phyloP scores from a whole-genome alignment of 306 rosid genomes.

The Vigna hirtella region DNA sequence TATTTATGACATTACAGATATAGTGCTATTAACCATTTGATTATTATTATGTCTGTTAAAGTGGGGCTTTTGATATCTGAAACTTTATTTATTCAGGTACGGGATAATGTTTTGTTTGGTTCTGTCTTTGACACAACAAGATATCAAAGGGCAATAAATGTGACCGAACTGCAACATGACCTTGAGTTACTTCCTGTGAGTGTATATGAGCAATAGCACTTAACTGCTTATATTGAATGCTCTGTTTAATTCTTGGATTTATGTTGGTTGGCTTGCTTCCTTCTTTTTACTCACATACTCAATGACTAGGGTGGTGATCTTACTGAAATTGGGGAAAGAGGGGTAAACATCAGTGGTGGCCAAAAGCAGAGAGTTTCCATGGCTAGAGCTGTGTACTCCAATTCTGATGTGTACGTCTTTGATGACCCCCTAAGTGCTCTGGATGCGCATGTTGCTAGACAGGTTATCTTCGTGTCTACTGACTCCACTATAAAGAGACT shows the following conservation, averaged over 20 bases:
- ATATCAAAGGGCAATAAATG: constrained; percentile 79
- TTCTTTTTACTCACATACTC: constrained; percentile 37
- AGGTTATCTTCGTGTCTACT: constrained; percentile 62
- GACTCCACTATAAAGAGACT: constrained; percentile 16
- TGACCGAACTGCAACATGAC: constrained; percentile 81
- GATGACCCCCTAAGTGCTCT: constrained; percentile 98
- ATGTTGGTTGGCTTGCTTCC: constrained; percentile 30
- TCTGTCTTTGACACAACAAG: constrained; percentile 66
- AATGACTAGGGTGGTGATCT: constrained; percentile 76
- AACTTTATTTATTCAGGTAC: constrained; percentile 62
- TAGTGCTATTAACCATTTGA: constrained; percentile 3
- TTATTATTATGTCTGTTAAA: constrained; percentile 5
- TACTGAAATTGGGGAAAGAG: constrained; percentile 98
- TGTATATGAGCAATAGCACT: constrained; percentile 36
- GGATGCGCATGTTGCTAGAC: constrained; percentile 90
- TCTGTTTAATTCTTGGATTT: constrained; percentile 9
- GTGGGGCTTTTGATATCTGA: constrained; percentile 8
- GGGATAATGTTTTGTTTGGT: constrained; percentile 85
- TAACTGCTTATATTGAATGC: constrained; percentile 42
- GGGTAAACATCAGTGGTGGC: constrained; percentile 96
- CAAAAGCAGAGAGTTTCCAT: constrained; percentile 97
- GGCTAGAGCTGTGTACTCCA: constrained; percentile 93
- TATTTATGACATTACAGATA: constrained; percentile 1
- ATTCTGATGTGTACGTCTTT: constrained; percentile 84
- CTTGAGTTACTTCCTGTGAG: constrained; percentile 86